Conservation (phyloP, 2,329 filamentous ascomycete genomes). For the Trichoderma cornu-damae region DNA sequence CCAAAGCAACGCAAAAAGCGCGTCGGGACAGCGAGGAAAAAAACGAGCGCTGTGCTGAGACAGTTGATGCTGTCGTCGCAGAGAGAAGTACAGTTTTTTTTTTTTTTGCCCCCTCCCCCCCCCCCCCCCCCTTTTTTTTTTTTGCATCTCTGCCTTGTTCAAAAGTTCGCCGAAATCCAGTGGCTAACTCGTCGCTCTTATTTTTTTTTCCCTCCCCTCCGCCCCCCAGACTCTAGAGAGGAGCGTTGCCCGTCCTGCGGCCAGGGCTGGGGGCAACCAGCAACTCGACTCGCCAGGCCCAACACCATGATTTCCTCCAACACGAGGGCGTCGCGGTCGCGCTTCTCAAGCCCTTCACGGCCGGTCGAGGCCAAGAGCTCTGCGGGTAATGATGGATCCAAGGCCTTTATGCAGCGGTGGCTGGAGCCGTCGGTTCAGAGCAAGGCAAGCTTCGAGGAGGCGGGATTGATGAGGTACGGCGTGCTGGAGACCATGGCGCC, state of each 20-base stretch:
- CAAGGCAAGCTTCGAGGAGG: conserved; percentile 72
- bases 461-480: conserved; percentile 65
- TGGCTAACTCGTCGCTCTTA: conserved; percentile 20
- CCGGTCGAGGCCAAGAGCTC: conserved; percentile 37
- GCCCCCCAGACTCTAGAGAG: conserved; percentile 28
- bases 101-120: background rate
- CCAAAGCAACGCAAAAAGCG: conserved; percentile 28
- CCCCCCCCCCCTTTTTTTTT: background rate
- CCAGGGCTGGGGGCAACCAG: conserved; percentile 22
- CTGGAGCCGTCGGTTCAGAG: conserved; percentile 54
- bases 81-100: conserved; percentile 26
- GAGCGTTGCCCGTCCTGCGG: conserved; percentile 27
- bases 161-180: conserved; percentile 5
- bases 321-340: conserved; percentile 50
- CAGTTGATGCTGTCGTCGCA: conserved; percentile 31
- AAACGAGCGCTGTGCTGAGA: conserved; percentile 28
- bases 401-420: conserved; percentile 52
- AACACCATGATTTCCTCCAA: conserved; percentile 38
- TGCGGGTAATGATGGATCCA: conserved; percentile 36
- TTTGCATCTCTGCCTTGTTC: too few species aligned
- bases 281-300: conserved; percentile 14
- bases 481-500: conserved; percentile 81
- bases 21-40: conserved; percentile 27
- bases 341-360: conserved; percentile 51
- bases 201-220: background rate